These are phyloP conservation scores for Tulasnella sp. DNA, from an alignment of 768 basidiomycete genomes.

Conservation along the genomic window DNA sequence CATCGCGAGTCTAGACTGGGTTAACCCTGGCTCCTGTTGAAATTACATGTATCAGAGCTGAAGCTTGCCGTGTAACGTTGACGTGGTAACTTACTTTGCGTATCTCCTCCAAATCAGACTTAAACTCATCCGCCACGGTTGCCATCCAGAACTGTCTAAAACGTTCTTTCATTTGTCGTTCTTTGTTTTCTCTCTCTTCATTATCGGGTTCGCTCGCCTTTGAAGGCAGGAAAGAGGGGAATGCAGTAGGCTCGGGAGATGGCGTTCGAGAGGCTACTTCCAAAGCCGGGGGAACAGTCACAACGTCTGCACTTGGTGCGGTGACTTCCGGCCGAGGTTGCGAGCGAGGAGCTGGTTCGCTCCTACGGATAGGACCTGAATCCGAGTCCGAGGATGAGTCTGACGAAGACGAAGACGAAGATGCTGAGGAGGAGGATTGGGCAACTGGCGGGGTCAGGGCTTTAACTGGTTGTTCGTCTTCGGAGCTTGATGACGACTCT, in stretches of 20 bases:
- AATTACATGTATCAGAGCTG: conserved; percentile 6
- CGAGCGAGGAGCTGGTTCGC: neutral
- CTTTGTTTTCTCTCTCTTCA: conserved; percentile 47
- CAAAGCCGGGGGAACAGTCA: neutral
- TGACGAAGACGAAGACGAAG: conserved; percentile 28
- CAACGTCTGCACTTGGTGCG: neutral
- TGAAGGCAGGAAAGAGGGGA: conserved; percentile 60
- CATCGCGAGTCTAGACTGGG: conserved; percentile 65
- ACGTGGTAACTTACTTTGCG: conserved; percentile 58
- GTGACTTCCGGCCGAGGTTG: conserved; percentile 3
- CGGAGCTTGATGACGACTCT: conserved; percentile 27
- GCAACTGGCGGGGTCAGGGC: neutral
- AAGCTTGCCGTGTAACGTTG: conserved; percentile 41
- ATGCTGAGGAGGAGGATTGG: conserved; percentile 25
- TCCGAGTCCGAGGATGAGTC: conserved; percentile 9
- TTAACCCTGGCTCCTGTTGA: conserved; percentile 65
- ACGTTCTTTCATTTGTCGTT: conserved; percentile 61
- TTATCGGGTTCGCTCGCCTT: conserved; percentile 37
- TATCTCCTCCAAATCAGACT: conserved; percentile 80
- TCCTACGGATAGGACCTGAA: neutral
- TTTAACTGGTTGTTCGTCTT: conserved; percentile 19
- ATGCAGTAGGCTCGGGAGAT: conserved; percentile 43
- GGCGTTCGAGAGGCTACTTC: conserved; percentile 39
- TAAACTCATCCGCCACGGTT: conserved; percentile 78
- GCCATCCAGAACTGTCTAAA: conserved; percentile 90